phyloP scores from a whole-genome alignment of 129 eudicot species.

The Pseudognaphalium luteoalbum region DNA sequence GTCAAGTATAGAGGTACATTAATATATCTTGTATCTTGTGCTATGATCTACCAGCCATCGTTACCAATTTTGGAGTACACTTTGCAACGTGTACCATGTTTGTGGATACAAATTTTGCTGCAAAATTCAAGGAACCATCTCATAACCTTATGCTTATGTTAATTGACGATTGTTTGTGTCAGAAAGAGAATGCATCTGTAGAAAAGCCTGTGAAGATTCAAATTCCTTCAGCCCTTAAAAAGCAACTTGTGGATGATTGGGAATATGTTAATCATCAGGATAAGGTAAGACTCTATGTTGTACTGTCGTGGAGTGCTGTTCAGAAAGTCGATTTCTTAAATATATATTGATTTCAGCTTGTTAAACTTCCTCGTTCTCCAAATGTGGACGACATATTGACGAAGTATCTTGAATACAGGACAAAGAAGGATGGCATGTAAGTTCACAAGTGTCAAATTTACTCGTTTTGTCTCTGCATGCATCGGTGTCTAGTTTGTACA shows the following conservation, averaged over 20 bases:
- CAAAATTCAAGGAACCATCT: conserved; percentile 6
- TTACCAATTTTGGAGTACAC: neutral
- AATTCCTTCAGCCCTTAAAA: conserved; percentile 75
- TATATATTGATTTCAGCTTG: conserved; percentile 51
- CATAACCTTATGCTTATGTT: conserved; percentile 10
- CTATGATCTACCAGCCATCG: neutral
- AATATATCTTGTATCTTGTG: neutral
- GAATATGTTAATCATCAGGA: conserved; percentile 75
- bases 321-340: neutral
- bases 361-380: conserved; percentile 91
- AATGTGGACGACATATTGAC: conserved; percentile 78
- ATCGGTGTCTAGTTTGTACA: neutral
- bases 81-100: conserved; percentile 3
- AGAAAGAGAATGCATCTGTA: conserved; percentile 63
- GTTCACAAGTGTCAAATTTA: conserved; percentile 30
- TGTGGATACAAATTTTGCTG: neutral
- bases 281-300: conserved; percentile 38
- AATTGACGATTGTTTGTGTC: conserved; percentile 22
- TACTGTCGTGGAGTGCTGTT: neutral
- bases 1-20: conserved; percentile 68
- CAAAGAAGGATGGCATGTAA: conserved; percentile 86
- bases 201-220: conserved; percentile 87
- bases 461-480: conserved; percentile 4
- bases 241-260: conserved; percentile 94
- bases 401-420: conserved; percentile 84